phyloP scores from a whole-genome alignment of 257 asterid species.

The Scutellaria galericulata region DNA sequence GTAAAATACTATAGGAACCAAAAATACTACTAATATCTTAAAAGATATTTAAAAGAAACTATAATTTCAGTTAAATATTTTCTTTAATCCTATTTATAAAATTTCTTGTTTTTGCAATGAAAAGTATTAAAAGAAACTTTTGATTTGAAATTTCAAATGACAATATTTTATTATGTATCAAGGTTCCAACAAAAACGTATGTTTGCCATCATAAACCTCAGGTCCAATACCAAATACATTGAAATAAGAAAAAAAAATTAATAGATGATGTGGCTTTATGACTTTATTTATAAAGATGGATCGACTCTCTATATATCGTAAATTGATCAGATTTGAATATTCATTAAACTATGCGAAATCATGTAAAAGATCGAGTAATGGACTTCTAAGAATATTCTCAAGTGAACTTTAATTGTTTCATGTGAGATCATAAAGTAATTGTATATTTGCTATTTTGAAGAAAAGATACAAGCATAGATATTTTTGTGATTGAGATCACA shows the following conservation, averaged over 20 bases:
- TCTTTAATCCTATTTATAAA: background rate
- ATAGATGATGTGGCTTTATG: background rate
- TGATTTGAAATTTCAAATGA: too few species aligned
- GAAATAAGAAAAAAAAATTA: background rate
- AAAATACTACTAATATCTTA: too few species aligned
- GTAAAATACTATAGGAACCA: too few species aligned
- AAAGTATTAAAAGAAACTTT: background rate
- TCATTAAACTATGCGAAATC: background rate
- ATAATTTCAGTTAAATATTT: too few species aligned
- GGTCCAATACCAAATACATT: background rate
- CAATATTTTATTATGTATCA: too few species aligned
- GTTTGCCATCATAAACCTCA: background rate
- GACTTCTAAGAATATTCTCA: slow-evolving; percentile 1
- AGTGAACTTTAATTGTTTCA: too few species aligned
- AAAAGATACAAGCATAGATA: background rate
- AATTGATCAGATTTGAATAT: background rate
- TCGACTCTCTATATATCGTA: background rate
- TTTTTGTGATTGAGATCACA: slow-evolving; percentile 15
- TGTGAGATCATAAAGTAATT: too few species aligned
- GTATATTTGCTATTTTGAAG: too few species aligned
- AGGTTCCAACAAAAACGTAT: too few species aligned
- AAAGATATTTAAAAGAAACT: too few species aligned
- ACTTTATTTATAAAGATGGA: background rate
- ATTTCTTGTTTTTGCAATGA: background rate
- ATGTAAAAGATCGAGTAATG: background rate